Base-by-base conservation (phyloP, 2,329 filamentous ascomycete genomes). In the Colletotrichum lupini region DNA sequence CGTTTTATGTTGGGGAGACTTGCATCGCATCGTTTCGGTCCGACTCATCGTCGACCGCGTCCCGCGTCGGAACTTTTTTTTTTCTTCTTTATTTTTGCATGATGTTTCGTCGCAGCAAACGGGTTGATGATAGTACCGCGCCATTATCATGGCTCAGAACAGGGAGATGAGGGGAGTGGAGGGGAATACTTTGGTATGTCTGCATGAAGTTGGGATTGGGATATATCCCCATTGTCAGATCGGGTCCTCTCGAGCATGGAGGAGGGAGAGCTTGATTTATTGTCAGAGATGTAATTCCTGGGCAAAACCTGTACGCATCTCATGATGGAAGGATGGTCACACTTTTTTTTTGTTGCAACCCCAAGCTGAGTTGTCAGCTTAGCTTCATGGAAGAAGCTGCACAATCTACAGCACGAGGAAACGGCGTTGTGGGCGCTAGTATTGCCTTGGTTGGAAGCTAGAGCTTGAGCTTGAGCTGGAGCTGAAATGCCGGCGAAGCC, bases 381-480 rank as follows among this genome's bases (percentile, higher is more conserved):
- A 1, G 42, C 42, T 22, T 22, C 26, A 7, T 53, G 28, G 52
- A 24, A 28, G 42, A 49, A 26, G 46, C 14, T 52, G 30, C 12
- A 28, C 26, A n/a, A 49, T 22, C 59, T 63, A 62, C 58, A 59
- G 66, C 69, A 72, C 60, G 53, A 72, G 35, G 53, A 42, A 35
- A 52, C 67, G 69, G 69, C 69, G 69, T 69, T 72, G 46, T 24
- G 53, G 11, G 66, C 65, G 58, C 58, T 52, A 46, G 66, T 19
- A 35, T 49, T 22, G 4, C 2, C 14, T 49, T 49, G 1, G 7
- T n/a, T 49, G 42, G 4, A 49, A 1, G 42, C 42, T 11, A 49
- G 8, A 49, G 19, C 42, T 49, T n/a, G 42, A 49, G 42, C 42
- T 49, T 57, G 55, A 62, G 64, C 12, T 28, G 56, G 55, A 62